Conservation (phyloP, 495 filamentous ascomycete species). For the Lasiosphaeriaceae sp. region DNA sequence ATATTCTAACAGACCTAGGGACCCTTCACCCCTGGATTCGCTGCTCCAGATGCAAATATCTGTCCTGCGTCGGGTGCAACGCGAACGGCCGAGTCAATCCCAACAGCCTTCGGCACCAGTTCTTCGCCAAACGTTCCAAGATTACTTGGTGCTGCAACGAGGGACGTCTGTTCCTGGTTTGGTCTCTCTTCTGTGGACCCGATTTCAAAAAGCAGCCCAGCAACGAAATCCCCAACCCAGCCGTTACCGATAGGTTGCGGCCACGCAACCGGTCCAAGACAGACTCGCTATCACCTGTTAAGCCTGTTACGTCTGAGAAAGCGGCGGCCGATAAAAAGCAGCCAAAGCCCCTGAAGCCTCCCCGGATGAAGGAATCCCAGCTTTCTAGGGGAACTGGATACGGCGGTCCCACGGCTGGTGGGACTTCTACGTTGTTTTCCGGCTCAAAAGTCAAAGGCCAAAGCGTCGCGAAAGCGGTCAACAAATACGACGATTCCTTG, state of each 20-base stretch:
- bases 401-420: slow-evolving; percentile 7
- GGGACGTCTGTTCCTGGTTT: slow-evolving; percentile 29
- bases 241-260: background rate
- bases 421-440: background rate
- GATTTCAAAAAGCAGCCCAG: slow-evolving; percentile 2
- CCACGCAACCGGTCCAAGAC: slow-evolving; percentile 1
- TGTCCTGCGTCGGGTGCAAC: slow-evolving; percentile 6
- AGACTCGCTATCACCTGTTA: background rate
- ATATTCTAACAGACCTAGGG: slow-evolving; percentile 6
- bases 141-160: slow-evolving; percentile 32
- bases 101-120: background rate
- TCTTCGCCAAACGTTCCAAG: slow-evolving; percentile 4
- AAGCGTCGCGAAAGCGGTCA: no score
- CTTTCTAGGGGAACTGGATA: slow-evolving; percentile 26
- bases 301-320: no score
- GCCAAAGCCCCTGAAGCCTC: background rate
- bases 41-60: slow-evolving; percentile 12
- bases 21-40: slow-evolving; percentile 12
- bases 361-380: slow-evolving; percentile 1
- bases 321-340: background rate
- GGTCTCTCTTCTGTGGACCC: slow-evolving; percentile 31
- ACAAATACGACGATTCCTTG: background rate
- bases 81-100: background rate
- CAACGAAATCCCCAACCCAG: background rate
- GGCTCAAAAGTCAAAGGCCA: background rate